phyloP scores from a whole-genome alignment of 306 rosid genomes.

The Malus sylvestris region DNA sequence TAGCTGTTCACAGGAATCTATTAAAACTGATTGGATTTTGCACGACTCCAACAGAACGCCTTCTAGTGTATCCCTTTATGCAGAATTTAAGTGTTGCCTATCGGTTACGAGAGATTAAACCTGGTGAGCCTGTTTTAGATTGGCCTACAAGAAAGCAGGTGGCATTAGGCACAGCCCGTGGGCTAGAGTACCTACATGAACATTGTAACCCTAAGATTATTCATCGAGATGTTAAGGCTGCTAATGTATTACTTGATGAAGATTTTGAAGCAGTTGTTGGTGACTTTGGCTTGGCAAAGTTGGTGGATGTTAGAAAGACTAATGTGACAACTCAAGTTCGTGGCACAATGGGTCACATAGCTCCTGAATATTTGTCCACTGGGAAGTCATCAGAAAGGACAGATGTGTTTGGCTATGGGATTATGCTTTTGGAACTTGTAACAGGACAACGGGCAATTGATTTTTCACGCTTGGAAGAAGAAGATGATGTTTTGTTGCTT shows the following conservation, averaged over 20 bases:
- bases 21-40: slow-evolving; percentile 87
- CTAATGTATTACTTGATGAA: slow-evolving; percentile 92
- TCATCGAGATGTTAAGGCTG: slow-evolving; percentile 99
- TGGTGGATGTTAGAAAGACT: slow-evolving; percentile 91
- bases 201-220: slow-evolving; percentile 99
- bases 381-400: slow-evolving; percentile 99
- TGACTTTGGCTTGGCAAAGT: slow-evolving; percentile 96
- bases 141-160: slow-evolving; percentile 91
- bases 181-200: slow-evolving; percentile 91
- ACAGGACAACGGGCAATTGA: slow-evolving; percentile 97
- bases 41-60: slow-evolving; percentile 91
- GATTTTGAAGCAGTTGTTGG: slow-evolving; percentile 99
- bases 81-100: slow-evolving; percentile 95
- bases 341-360: slow-evolving; percentile 99
- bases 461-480: slow-evolving; percentile 95
- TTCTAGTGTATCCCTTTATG: slow-evolving; percentile 92
- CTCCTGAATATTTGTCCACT: slow-evolving; percentile 96
- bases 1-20: slow-evolving; percentile 87
- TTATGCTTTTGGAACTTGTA: slow-evolving; percentile 92
- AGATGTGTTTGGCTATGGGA: slow-evolving; percentile 96
- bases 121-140: slow-evolving; percentile 65
- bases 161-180: slow-evolving; percentile 96
- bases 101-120: slow-evolving; percentile 82
- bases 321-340: slow-evolving; percentile 98
- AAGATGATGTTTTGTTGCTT: slow-evolving; percentile 84